phyloP scores from a whole-genome alignment of 1,284 basidiomycete species.

The Coniferiporia weirii region DNA sequence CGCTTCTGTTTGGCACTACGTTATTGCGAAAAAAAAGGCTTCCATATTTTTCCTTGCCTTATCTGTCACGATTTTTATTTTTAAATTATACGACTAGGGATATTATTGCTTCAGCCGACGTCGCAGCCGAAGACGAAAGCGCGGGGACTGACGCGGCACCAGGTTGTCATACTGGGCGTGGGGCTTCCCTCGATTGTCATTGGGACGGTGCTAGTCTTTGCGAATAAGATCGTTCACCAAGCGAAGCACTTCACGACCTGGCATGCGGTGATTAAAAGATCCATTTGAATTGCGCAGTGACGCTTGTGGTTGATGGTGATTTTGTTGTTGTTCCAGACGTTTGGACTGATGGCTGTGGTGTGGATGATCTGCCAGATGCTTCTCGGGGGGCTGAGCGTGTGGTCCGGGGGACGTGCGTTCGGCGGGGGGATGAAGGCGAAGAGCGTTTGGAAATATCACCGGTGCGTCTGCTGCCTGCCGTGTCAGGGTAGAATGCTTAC shows the following conservation, averaged over 20 bases:
- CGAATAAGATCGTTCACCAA: conserved; percentile 20
- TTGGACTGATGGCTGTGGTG: conserved; percentile 20
- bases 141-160: conserved; percentile 21
- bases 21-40: neutral
- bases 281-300: neutral
- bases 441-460: conserved; percentile 20
- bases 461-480: conserved; percentile 5
- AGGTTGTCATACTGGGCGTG: conserved; percentile 20
- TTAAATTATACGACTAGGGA: conserved; percentile 1
- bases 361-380: conserved; percentile 19
- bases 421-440: conserved; percentile 19
- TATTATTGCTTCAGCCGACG: conserved; percentile 22
- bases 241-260: conserved; percentile 21
- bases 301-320: neutral
- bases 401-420: conserved; percentile 18
- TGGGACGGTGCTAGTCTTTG: conserved; percentile 20
- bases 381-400: conserved; percentile 18
- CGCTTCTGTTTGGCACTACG: neutral
- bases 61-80: too few relatives aligned
- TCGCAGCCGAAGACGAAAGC: conserved; percentile 20
- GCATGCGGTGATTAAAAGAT: conserved; percentile 22
- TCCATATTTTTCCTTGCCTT: too few relatives aligned
- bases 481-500: neutral
- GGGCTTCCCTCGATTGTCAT: conserved; percentile 19
- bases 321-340: conserved; percentile 2